A percentile compares a stretch with the other conserved stretches of the same genome.
Conservation (phyloP, 176 grass and related monocot species). For the Phyllostachys edulis region DNA sequence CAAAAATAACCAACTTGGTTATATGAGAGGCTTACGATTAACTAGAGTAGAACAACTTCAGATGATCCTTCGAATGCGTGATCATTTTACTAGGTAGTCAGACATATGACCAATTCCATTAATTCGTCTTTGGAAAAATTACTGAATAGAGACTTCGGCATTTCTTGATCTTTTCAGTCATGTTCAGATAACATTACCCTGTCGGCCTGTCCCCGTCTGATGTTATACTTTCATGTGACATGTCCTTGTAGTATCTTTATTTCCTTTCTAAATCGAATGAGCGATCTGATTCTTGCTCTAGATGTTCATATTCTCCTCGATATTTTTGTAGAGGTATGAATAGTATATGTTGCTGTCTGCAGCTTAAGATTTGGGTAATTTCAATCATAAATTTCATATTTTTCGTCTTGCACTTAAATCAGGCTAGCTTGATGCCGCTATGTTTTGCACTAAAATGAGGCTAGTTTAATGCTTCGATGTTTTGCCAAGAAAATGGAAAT, state of each 20-base stretch:
- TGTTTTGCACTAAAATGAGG: neutral
- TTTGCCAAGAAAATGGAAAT: neutral
- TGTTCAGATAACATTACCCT: conserved; percentile 10
- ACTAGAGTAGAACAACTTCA: neutral
- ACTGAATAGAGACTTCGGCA: neutral
- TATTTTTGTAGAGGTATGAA: neutral
- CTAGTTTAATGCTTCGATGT: neutral
- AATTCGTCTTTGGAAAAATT: neutral
- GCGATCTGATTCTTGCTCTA: neutral
- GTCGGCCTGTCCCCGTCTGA: neutral
- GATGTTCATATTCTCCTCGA: neutral
- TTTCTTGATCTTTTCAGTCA: conserved; percentile 20
- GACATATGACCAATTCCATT: neutral
- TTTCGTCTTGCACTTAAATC: neutral
- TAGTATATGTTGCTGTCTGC: neutral
- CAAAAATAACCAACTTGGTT: neutral
- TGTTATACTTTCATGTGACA: neutral
- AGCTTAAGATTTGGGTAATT: neutral
- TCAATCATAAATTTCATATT: neutral
- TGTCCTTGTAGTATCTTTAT: neutral
- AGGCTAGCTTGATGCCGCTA: neutral
- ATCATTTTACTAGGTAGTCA: neutral
- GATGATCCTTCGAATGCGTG: neutral
- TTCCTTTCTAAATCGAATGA: neutral
- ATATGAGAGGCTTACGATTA: neutral